Evolutionary conservation across 805 yeast genomes (phyloP).

Genomic region (Pichia heedii): DNA sequence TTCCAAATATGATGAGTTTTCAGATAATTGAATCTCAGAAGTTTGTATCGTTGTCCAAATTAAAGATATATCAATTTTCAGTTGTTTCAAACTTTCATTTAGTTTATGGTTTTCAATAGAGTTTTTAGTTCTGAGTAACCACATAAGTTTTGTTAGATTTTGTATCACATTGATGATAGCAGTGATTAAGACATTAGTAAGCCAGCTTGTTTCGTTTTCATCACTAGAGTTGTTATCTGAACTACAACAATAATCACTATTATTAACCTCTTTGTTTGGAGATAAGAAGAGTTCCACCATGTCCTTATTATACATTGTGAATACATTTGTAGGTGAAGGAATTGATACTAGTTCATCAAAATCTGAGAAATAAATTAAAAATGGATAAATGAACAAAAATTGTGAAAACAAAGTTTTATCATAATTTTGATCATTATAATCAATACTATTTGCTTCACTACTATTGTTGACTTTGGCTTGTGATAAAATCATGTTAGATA

Average conservation of each 20-base stretch:
- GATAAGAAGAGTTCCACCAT: constrained; percentile 6
- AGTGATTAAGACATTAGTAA: constrained; percentile 31
- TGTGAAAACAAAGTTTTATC: constrained; percentile 8
- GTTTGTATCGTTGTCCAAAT: constrained; percentile 26
- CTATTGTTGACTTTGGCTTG: too few species aligned
- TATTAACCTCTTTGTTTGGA: not conserved
- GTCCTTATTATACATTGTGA: constrained; percentile 24
- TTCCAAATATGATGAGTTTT: constrained; percentile 4
- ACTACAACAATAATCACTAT: not conserved
- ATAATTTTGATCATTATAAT: constrained; percentile 1
- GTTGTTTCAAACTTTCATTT: constrained; percentile 8
- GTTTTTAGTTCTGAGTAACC: constrained; percentile 22
- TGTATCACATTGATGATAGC: constrained; percentile 31
- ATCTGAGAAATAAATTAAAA: constrained; percentile 30
- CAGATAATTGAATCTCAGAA: constrained; percentile 21
- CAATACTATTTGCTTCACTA: not conserved
- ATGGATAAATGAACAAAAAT: constrained; percentile 34
- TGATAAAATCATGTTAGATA: constrained; percentile 2
- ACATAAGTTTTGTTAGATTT: constrained; percentile 30
- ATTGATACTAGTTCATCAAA: constrained; percentile 22
- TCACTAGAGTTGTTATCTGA: not conserved
- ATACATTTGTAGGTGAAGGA: constrained; percentile 35
- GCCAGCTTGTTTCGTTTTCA: constrained; percentile 19
- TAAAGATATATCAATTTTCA: constrained; percentile 20
- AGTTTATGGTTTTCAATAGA: constrained; percentile 5